Conservation (phyloP, 2,329 filamentous ascomycete species). For the Ascochyta fabae region DNA sequence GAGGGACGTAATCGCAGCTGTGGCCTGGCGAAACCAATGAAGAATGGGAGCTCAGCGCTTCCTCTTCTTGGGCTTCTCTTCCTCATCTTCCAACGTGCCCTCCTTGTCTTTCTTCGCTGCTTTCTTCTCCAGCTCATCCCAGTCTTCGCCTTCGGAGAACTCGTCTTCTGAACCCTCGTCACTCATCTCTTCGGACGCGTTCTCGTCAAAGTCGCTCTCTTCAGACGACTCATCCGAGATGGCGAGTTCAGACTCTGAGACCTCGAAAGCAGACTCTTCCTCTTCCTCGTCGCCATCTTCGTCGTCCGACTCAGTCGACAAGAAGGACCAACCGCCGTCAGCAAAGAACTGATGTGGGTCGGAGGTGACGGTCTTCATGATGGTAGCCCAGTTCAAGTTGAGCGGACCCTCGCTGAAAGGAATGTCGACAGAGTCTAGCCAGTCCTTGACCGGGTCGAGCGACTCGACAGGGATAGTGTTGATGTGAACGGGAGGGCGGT, state of each 20-base stretch:
- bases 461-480: constrained; percentile 98
- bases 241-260: constrained; percentile 80
- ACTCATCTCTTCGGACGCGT: constrained; percentile 80
- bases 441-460: constrained; percentile 95
- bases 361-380: constrained; percentile 97
- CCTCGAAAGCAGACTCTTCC: constrained; percentile 91
- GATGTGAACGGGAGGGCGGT: constrained; percentile 87
- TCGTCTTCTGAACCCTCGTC: constrained; percentile 67
- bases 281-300: constrained; percentile 79
- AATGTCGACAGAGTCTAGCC: constrained; percentile 94
- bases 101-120: constrained; percentile 70
- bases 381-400: constrained; percentile 98
- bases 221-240: constrained; percentile 78
- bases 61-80: constrained; percentile 66
- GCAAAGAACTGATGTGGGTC: constrained; percentile 95
- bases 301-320: constrained; percentile 84
- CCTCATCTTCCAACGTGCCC: constrained; percentile 60
- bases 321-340: constrained; percentile 94
- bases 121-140: constrained; percentile 94
- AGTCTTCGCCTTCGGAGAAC: constrained; percentile 72
- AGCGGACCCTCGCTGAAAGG: constrained; percentile 92
- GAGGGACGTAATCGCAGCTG: not conserved
- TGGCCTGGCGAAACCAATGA: not conserved
- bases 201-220: constrained; percentile 91
- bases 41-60: constrained; percentile 60